Conservation (phyloP, 1,284 basidiomycete species). For the Ustanciosporium gigantosporum region DNA sequence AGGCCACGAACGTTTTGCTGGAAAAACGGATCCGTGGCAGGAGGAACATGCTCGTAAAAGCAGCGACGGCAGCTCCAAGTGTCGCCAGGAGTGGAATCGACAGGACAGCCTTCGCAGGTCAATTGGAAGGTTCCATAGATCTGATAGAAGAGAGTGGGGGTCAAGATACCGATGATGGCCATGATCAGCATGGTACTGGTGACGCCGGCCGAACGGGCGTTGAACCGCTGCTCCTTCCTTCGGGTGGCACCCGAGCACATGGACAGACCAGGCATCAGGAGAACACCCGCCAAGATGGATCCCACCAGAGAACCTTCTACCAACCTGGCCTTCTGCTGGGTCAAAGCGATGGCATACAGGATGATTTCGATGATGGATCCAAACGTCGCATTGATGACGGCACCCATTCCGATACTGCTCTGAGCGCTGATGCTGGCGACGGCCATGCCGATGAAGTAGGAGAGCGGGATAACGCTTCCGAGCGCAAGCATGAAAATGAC, state of each 20-base stretch:
- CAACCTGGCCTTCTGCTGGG: constrained; percentile 83
- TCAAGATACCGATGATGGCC: constrained; percentile 96
- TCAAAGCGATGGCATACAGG: constrained; percentile 86
- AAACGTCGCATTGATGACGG: constrained; percentile 98
- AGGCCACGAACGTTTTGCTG: constrained; percentile 88
- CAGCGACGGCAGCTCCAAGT: constrained; percentile 86
- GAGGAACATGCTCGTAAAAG: constrained; percentile 92
- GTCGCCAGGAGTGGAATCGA: constrained; percentile 29
- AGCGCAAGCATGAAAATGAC: constrained; percentile 85
- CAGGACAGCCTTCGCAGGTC: constrained; percentile 86
- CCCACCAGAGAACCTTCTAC: constrained; percentile 98
- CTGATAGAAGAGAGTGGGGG: constrained; percentile 97
- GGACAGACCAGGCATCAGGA: constrained; percentile 93
- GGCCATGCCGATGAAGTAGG: constrained; percentile 99
- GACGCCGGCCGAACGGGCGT: constrained; percentile 95
- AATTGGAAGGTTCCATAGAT: constrained; percentile 98
- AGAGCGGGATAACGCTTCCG: constrained; percentile 90
- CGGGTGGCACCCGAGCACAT: constrained; percentile 93
- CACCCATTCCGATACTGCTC: constrained; percentile 98
- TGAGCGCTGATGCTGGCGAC: constrained; percentile 98
- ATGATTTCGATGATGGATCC: constrained; percentile 98
- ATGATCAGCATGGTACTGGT: constrained; percentile 99
- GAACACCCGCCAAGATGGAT: constrained; percentile 86
- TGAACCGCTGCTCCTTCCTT: constrained; percentile 95
- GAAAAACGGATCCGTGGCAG: constrained; percentile 91